Evolutionary conservation across 73 alveolate genomes (phyloP).

Genomic region (Paramecium tetraurelia): DNA sequence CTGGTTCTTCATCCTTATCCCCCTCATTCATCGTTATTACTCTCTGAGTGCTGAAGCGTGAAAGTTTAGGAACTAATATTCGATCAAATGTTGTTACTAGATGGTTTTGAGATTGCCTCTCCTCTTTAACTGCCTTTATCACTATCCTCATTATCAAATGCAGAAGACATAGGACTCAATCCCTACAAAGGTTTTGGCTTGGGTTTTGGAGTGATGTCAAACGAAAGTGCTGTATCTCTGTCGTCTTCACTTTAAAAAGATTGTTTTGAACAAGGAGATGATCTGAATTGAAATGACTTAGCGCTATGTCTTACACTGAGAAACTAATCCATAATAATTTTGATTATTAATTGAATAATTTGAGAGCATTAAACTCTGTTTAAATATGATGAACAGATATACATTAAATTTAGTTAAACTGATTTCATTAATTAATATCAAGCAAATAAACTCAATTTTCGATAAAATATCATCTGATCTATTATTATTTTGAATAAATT

Average conservation of each 20-base stretch:
- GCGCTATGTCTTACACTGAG: neutral
- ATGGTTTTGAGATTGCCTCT: neutral
- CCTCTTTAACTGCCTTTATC: neutral
- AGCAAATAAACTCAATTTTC: neutral
- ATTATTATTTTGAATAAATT: neutral
- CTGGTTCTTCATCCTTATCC: neutral
- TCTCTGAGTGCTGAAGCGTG: neutral
- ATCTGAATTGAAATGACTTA: neutral
- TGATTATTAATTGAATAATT: neutral
- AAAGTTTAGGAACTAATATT: neutral
- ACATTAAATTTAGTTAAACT: neutral
- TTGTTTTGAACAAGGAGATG: neutral
- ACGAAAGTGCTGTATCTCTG: neutral
- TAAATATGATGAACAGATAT: neutral
- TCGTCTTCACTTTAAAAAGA: slow-evolving; percentile 33
- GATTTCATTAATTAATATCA: neutral
- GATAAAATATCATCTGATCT: neutral
- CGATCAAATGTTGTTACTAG: neutral
- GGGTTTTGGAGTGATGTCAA: neutral
- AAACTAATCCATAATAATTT: slow-evolving; percentile 12
- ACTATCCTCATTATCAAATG: neutral
- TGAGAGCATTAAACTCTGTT: neutral
- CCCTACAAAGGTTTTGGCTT: neutral
- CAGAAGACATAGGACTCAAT: neutral
- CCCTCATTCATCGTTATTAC: neutral